Percentiles rank a stretch among this genome's conserved stretches.
Conservation (phyloP, 2,329 filamentous ascomycete species). For the Proliferodiscus dingleyae region DNA sequence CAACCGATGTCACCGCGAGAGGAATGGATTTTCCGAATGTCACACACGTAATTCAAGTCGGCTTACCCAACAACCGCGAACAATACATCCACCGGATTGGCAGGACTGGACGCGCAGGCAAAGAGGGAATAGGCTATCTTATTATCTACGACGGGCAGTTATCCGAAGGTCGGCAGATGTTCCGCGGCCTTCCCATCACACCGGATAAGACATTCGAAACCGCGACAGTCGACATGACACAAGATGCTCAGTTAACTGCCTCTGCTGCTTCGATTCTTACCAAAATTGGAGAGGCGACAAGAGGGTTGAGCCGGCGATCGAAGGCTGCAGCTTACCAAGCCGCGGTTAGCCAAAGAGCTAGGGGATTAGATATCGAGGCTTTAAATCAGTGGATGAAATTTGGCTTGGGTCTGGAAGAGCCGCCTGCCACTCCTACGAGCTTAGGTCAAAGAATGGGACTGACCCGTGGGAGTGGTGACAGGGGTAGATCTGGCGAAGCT, state of each 20-base stretch:
- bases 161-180: constrained; percentile 15
- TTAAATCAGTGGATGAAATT: constrained; percentile 30
- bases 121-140: constrained; percentile 59
- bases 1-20: constrained; percentile 75
- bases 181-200: constrained; percentile 28
- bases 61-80: constrained; percentile 58
- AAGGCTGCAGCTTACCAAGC: constrained; percentile 28
- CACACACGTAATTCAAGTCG: constrained; percentile 71
- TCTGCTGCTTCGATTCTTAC: constrained; percentile 23
- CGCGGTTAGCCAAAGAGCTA: constrained; percentile 11
- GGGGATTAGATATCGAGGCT: constrained; percentile 9
- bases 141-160: constrained; percentile 22
- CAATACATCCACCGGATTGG: constrained; percentile 74
- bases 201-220: constrained; percentile 23
- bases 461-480: constrained; percentile 17
- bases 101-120: constrained; percentile 70
- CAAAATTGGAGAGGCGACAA: constrained; percentile 26
- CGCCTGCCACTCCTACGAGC: constrained; percentile 21
- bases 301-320: constrained; percentile 21
- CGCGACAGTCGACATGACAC: constrained; percentile 30
- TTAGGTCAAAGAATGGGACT: constrained; percentile 24
- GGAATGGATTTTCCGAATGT: constrained; percentile 82
- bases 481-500: not conserved
- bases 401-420: constrained; percentile 31
- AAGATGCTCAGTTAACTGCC: constrained; percentile 31